Evolutionary conservation across 2,329 filamentous ascomycete species (phyloP).

Genomic region (Alternaria tenuissima): DNA sequence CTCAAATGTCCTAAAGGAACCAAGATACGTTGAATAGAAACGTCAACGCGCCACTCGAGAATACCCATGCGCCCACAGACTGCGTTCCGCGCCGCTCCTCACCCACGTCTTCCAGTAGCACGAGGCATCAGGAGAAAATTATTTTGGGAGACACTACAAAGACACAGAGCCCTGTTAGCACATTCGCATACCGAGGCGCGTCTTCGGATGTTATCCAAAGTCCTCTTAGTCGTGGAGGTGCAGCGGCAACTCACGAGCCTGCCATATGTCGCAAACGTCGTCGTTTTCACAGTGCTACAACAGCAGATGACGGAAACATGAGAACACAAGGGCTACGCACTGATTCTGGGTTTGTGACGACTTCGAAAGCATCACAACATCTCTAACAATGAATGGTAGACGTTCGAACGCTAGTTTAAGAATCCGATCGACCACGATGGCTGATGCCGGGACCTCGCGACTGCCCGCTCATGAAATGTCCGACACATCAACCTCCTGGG

Average conservation of each 20-base stretch:
- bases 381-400: neutral
- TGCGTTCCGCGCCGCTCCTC: neutral
- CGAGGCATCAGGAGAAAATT: neutral
- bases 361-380: accelerated
- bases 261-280: neutral
- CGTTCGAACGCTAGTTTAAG: neutral
- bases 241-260: neutral
- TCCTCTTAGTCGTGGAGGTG: neutral
- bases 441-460: neutral
- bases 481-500: neutral
- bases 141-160: neutral
- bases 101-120: neutral
- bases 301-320: neutral
- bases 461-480: neutral
- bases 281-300: neutral
- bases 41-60: neutral
- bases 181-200: neutral
- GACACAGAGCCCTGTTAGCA: neutral
- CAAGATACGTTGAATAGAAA: neutral
- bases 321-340: neutral
- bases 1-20: neutral
- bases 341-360: neutral
- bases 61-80: neutral
- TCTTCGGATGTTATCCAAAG: neutral
- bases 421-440: conserved; percentile 4